Evolutionary conservation across 768 basidiomycete species (phyloP), one percentile per base, ranked within the genome.

Genomic region (Botryobasidium botryosum): DNA sequence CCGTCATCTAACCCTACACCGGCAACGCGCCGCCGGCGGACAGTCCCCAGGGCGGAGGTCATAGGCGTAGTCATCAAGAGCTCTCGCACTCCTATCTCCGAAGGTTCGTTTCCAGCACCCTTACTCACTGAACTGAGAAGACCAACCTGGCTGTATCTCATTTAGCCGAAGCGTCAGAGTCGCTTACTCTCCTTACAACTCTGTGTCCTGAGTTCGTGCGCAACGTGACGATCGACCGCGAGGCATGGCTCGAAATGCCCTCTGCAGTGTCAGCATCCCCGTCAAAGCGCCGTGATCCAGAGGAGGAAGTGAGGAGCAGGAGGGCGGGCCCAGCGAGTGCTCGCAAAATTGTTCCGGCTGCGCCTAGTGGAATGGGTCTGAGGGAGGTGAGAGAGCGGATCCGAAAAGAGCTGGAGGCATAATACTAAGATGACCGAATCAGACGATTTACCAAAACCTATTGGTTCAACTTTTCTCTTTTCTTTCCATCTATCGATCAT

Each of bases 321-420:
- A 48, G 25, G 23, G 6, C 35, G 12, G 46, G 39, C 5, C 32
- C 47, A 21, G 38, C 38, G 13, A 42, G 2, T 42, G 44, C 27
- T 13, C 43, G 41, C 18, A 44, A 29, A 37, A 24, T 17, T n/a
- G 35, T 49, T 12, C 32, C 23, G 7, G 5, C 21, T 29, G 39
- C 28, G 3, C 23, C 38, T 27, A 20, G 29, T 31, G 40, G 35
- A 10, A 17, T 32, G 26, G 43, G 44, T 23, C 27, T 46, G 29
- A 17, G 39, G 45, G 48, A 50, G 8, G 48, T 50, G 26, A 49
- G 43, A 39, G 48, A 49, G 17, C n/a, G 47, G 24, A 50, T 50
- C 23, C 28, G 29, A 20, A 50, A 32, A 32, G 48, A 50, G 32
- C 39, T 50, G 26, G 48, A 50, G 36, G 8, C 13, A 13, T 42